These are phyloP conservation scores for Trichoderma sp. DNA, from an alignment of 2,329 filamentous ascomycete genomes.

Conservation along the genomic window DNA sequence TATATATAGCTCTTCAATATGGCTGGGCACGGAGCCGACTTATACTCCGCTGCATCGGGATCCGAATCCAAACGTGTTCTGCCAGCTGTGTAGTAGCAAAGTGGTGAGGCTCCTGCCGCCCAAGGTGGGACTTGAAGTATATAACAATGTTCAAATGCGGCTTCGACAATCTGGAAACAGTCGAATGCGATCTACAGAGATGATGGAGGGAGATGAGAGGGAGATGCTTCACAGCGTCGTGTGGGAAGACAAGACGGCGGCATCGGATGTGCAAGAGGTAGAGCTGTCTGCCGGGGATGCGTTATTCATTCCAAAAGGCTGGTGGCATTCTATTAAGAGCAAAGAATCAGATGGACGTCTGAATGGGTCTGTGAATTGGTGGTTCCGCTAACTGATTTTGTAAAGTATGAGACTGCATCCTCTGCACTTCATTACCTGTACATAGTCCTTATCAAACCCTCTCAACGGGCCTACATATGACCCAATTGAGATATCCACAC, in stretches of 20 bases:
- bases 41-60: constrained; percentile 90
- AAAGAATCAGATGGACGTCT: constrained; percentile 37
- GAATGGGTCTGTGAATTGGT: constrained; percentile 50
- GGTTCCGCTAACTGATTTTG: constrained; percentile 41
- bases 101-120: constrained; percentile 71
- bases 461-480: constrained; percentile 14
- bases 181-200: constrained; percentile 73
- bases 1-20: constrained; percentile 83
- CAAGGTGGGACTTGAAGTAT: constrained; percentile 62
- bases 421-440: not conserved
- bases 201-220: constrained; percentile 84
- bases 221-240: constrained; percentile 65
- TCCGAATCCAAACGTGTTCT: constrained; percentile 90
- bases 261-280: constrained; percentile 51
- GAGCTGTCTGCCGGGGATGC: constrained; percentile 56
- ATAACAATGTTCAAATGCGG: constrained; percentile 51
- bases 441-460: not conserved
- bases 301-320: constrained; percentile 47
- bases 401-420: not conserved
- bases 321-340: constrained; percentile 51
- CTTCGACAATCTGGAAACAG: constrained; percentile 45
- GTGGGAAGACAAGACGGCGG: constrained; percentile 55
- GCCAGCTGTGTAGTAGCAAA: constrained; percentile 77
- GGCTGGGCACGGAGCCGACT: constrained; percentile 84
- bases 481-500: constrained; percentile 51